These are phyloP conservation scores for Psilocybe cubensis DNA, from an alignment of 768 basidiomycete species.

Conservation along the genomic window DNA sequence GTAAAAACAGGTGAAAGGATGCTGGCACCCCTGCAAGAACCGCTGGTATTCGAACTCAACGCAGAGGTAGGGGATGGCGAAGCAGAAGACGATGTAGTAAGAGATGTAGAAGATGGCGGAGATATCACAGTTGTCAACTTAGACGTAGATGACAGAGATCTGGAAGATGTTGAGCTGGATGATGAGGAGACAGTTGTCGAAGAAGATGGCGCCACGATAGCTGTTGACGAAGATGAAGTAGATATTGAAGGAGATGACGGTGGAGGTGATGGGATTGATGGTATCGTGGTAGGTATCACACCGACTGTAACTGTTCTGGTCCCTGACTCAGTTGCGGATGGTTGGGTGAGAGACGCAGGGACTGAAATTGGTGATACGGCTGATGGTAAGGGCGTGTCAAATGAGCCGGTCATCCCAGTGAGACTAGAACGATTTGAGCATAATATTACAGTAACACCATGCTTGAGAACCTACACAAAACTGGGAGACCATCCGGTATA, in stretches of 20 bases:
- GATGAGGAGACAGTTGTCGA: not conserved
- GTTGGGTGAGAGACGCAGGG: constrained; percentile 40
- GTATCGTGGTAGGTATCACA: constrained; percentile 23
- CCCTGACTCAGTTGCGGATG: constrained; percentile 34
- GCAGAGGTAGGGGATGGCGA: not conserved
- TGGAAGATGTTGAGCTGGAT: not conserved
- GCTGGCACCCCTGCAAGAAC: constrained; percentile 3
- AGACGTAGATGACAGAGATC: constrained; percentile 3
- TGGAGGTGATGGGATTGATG: constrained; percentile 1
- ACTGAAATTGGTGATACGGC: constrained; percentile 49
- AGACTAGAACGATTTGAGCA: constrained; percentile 40
- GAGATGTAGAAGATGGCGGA: not conserved
- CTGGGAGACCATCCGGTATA: constrained; percentile 53
- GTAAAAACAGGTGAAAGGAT: not conserved
- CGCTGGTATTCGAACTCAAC: constrained; percentile 1
- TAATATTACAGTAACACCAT: not conserved
- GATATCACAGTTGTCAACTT: constrained; percentile 3
- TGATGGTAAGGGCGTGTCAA: constrained; percentile 49
- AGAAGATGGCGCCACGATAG: not conserved
- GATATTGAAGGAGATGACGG: not conserved
- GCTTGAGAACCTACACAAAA: constrained; percentile 53
- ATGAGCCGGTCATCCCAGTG: constrained; percentile 62
- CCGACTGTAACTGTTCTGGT: constrained; percentile 47
- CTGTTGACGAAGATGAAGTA: not conserved
- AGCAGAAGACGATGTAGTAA: not conserved